Evolutionary conservation across 148 eudicot species (phyloP), one percentile per base, ranked within the genome.

Genomic region (Rhododendron ovatum): DNA sequence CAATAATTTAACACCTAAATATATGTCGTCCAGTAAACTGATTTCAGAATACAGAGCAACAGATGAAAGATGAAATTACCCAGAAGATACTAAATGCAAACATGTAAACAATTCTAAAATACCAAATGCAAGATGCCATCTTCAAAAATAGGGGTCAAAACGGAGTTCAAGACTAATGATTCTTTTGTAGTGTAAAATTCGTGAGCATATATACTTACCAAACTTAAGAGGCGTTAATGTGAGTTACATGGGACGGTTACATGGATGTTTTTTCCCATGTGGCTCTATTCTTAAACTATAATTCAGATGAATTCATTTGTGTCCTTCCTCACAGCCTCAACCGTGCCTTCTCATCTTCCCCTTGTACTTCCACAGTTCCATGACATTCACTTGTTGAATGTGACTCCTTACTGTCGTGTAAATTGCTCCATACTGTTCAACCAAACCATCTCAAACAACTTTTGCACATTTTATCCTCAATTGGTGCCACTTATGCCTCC

Each of bases 1-100:
- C 35, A 47, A 89, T 82, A 84, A 84, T 71, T 65, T 55, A 83
- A 35, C 47, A 87, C 53, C 43, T 39, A 26, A 84, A 77, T 15
- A 73, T 75, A 57, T 69, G 61, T 35, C 48, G 50, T 82, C 50
- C 63, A 71, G 41, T 30, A 30, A 13, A 71, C 20, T 71, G 7
- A 71, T 30, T 13, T 30, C 53, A 59, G 83, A 11, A 82, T 67
- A 77, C 22, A 43, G 57, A 78, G 39, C 17, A 11, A 76, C 2
- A 9, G 80, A 76, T 41, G 26, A 76, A 76, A 41, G 9, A 71
- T 71, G 76, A 30, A 33, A 30, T 33, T 71, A 71, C 41, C n/a
- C 37, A 71, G 76, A 71, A 33, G 76, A 71, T 28, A 71, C 15
- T 18, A 57, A 69, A 65, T 65, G 75, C 37, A 12, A 57, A 69